Evolutionary conservation across 768 basidiomycete species (phyloP).

Genomic region (Tremella mesenterica): DNA sequence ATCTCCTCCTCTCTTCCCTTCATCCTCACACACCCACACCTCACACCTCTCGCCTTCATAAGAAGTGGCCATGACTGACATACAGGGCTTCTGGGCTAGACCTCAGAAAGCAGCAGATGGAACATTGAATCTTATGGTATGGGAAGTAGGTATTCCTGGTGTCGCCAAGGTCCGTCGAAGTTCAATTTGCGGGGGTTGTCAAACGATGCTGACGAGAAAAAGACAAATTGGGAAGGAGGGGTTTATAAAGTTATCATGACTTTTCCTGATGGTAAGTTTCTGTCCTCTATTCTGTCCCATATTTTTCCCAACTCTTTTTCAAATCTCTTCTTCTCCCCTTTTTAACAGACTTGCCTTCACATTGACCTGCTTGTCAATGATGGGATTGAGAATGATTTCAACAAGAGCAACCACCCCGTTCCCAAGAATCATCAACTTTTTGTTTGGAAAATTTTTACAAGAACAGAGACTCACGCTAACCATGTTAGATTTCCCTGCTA

Average conservation of each 20-base stretch:
- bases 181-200: not conserved
- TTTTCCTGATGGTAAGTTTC: slow-evolving; percentile 79
- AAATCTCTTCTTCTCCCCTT: not conserved
- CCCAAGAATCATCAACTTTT: no score
- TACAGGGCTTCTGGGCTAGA: slow-evolving; percentile 94
- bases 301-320: not conserved
- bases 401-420: no score
- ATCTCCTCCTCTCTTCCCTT: not conserved
- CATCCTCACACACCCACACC: not conserved
- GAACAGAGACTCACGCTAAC: not conserved
- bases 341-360: not conserved
- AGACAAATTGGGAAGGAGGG: slow-evolving; percentile 98
- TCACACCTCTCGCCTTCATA: no score
- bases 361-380: not conserved
- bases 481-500: slow-evolving; percentile 39
- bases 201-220: slow-evolving; percentile 16
- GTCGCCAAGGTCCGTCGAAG: slow-evolving; percentile 50
- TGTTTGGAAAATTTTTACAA: no score
- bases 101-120: slow-evolving; percentile 84
- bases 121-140: slow-evolving; percentile 90
- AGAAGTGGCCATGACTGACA: slow-evolving; percentile 1
- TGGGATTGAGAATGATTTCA: no score
- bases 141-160: slow-evolving; percentile 98
- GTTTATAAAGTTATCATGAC: slow-evolving; percentile 85
- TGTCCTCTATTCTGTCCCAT: not conserved